Conservation (phyloP, 306 rosid genomes). For the Fragaria ananassa region DNA sequence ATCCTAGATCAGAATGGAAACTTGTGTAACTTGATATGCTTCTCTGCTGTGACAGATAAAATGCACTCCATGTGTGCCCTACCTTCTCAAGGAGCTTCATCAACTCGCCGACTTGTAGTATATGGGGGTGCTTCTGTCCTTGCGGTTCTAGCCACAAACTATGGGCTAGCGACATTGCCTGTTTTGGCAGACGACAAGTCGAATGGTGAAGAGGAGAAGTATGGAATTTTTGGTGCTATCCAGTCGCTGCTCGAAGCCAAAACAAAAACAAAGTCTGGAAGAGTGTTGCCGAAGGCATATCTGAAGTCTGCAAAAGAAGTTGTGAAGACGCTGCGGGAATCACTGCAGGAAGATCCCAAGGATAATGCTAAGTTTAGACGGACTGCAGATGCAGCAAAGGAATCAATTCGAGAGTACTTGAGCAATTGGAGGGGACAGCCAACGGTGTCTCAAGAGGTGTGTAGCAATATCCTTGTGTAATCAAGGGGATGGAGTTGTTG, state of each 20-base stretch:
- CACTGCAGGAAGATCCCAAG: conserved; percentile 57
- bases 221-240: conserved; percentile 61
- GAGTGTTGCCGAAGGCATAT: conserved; percentile 81
- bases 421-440: conserved; percentile 80
- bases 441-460: conserved; percentile 58
- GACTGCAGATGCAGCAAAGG: conserved; percentile 94
- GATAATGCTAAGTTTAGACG: conserved; percentile 72
- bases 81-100: conserved; percentile 37
- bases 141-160: conserved; percentile 35
- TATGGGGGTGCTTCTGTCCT: conserved; percentile 38
- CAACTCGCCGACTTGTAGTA: conserved; percentile 51
- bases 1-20: not conserved
- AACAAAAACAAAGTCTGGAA: conserved; percentile 71
- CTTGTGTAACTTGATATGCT: not conserved
- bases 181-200: conserved; percentile 56
- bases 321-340: conserved; percentile 78
- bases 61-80: conserved; percentile 44
- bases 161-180: conserved; percentile 36
- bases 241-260: conserved; percentile 66
- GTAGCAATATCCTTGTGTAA: conserved; percentile 1
- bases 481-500: not conserved
- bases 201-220: conserved; percentile 43
- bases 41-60: conserved; percentile 42
- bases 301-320: conserved; percentile 74
- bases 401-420: conserved; percentile 75